phyloP scores from a whole-genome alignment of 352 stramenopile species.

The Phytopythium cucurbitacearum region DNA sequence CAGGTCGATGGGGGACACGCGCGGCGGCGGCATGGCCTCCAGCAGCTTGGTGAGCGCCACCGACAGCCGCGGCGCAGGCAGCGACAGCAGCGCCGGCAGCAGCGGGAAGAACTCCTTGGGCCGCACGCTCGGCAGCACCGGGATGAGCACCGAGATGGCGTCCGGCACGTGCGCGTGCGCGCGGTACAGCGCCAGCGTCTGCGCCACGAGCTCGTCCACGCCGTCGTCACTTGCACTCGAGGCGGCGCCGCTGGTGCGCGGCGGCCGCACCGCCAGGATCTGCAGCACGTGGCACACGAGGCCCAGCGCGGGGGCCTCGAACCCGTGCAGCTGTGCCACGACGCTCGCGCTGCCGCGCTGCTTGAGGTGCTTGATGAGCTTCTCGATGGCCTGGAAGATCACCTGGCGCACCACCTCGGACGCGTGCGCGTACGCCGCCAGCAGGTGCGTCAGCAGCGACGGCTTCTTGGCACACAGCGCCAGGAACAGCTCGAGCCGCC shows the following conservation, averaged over 20 bases:
- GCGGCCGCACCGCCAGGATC: slow-evolving; percentile 45
- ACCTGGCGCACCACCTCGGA: slow-evolving; percentile 61
- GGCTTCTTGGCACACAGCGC: slow-evolving; percentile 78
- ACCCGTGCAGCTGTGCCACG: slow-evolving; percentile 63
- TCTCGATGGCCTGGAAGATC: slow-evolving; percentile 74
- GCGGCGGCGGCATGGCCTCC: slow-evolving; percentile 65
- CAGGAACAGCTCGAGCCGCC: slow-evolving; percentile 65
- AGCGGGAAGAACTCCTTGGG: slow-evolving; percentile 55
- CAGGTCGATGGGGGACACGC: slow-evolving; percentile 61
- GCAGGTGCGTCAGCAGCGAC: slow-evolving; percentile 46
- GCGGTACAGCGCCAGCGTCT: slow-evolving; percentile 61
- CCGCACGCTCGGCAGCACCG: slow-evolving; percentile 51
- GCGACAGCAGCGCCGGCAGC: slow-evolving; percentile 47
- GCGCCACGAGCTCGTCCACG: slow-evolving; percentile 43
- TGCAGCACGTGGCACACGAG: slow-evolving; percentile 78
- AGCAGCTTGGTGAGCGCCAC: slow-evolving; percentile 71
- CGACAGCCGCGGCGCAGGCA: slow-evolving; percentile 46
- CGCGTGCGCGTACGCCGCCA: slow-evolving; percentile 55
- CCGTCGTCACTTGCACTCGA: slow-evolving; percentile 25
- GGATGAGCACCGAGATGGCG: slow-evolving; percentile 66
- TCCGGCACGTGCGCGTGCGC: slow-evolving; percentile 53
- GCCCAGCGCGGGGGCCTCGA: slow-evolving; percentile 48
- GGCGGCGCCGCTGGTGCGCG: not conserved
- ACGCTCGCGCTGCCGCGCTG: slow-evolving; percentile 57
- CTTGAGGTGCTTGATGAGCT: slow-evolving; percentile 84